Evolutionary conservation across 192 early-diverging fungal genomes (phyloP).

Genomic region (Tieghemiomyces parasiticus): DNA sequence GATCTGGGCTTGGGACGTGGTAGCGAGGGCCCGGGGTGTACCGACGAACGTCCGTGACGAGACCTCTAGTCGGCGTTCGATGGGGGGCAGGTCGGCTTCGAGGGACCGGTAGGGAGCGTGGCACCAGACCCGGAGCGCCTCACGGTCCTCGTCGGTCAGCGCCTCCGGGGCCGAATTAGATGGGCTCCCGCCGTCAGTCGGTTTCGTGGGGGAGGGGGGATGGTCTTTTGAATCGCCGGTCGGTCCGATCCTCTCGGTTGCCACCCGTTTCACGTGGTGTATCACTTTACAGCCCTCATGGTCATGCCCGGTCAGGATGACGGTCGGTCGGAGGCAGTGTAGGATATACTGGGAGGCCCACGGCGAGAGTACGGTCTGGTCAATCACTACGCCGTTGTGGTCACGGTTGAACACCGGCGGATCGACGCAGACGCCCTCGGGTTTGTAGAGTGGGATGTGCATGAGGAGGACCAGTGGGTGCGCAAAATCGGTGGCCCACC

Average conservation of each 20-base stretch:
- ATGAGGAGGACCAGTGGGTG: constrained; percentile 35
- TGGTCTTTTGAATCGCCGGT: too few species aligned
- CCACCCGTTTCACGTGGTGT: too few species aligned
- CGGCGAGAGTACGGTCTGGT: constrained; percentile 43
- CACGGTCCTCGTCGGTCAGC: constrained; percentile 10
- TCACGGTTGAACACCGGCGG: constrained; percentile 21
- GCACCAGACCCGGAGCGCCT: constrained; percentile 6
- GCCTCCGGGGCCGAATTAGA: background rate
- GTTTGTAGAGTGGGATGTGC: constrained; percentile 47
- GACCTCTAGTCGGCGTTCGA: constrained; percentile 17
- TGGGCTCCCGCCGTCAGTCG: too few species aligned
- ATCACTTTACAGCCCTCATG: constrained; percentile 39
- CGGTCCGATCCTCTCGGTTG: too few species aligned
- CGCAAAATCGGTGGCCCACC: constrained; percentile 14
- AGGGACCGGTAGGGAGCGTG: constrained; percentile 15
- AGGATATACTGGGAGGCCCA: constrained; percentile 36
- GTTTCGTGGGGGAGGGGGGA: too few species aligned
- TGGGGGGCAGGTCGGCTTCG: constrained; percentile 15
- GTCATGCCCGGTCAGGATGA: constrained; percentile 48
- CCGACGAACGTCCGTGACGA: constrained; percentile 15
- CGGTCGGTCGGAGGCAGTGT: constrained; percentile 31
- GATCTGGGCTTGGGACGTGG: background rate
- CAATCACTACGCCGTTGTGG: constrained; percentile 28
- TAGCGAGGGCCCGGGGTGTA: constrained; percentile 11
- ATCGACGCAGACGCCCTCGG: constrained; percentile 32